These are phyloP conservation scores for Neobulgaria alba DNA, from an alignment of 2,329 filamentous ascomycete genomes.

Conservation along the genomic window DNA sequence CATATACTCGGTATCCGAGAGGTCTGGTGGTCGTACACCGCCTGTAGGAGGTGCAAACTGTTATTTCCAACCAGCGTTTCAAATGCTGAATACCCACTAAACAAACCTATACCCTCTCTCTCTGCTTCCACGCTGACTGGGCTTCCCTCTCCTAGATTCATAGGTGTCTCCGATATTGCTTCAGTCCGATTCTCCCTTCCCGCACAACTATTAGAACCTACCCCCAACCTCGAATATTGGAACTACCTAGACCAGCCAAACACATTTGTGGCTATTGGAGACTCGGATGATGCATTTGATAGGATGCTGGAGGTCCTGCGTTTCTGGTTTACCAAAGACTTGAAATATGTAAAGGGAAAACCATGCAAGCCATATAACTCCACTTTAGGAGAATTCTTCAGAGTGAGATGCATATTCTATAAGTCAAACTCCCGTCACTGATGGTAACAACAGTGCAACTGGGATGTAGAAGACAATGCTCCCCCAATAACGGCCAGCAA, in stretches of 20 bases:
- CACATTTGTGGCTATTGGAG: constrained; percentile 74
- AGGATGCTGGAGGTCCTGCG: constrained; percentile 91
- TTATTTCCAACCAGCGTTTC: too few relatives aligned
- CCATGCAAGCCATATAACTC: constrained; percentile 99
- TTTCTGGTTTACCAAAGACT: constrained; percentile 98
- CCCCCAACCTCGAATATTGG: constrained; percentile 98
- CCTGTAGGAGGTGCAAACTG: neutral
- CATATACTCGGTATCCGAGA: too few relatives aligned
- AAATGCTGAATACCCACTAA: too few relatives aligned
- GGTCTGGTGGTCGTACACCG: too few relatives aligned
- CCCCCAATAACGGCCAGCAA: constrained; percentile 44
- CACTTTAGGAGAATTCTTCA: constrained; percentile 92
- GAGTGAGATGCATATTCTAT: constrained; percentile 46
- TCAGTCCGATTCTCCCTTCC: constrained; percentile 93
- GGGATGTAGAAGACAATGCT: constrained; percentile 78
- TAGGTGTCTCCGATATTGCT: constrained; percentile 92
- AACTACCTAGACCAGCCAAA: constrained; percentile 94
- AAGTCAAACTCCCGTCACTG: constrained; percentile 4
- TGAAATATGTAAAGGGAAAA: constrained; percentile 98
- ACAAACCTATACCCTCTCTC: too few relatives aligned
- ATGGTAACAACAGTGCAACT: constrained; percentile 68
- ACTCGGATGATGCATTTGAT: constrained; percentile 82
- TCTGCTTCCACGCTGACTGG: constrained; percentile 5
- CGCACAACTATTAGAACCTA: constrained; percentile 89
- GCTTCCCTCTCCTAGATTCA: constrained; percentile 55